phyloP scores from a whole-genome alignment of 768 basidiomycete species.

The Hypholoma fasciculare region DNA sequence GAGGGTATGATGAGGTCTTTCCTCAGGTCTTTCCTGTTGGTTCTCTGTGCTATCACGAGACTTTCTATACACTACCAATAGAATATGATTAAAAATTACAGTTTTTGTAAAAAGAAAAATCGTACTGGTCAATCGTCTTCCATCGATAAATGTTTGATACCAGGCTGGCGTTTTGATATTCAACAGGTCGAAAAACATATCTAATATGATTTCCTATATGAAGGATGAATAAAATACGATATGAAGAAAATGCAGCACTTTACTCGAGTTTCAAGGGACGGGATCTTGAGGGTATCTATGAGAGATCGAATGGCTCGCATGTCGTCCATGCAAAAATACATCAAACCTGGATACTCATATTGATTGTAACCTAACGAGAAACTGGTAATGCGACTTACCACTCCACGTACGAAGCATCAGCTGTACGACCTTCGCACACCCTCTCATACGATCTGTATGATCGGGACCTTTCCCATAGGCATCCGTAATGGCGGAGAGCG shows the following conservation, averaged over 20 bases:
- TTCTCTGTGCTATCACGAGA: constrained; percentile 41
- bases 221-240: background rate
- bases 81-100: background rate
- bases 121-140: constrained; percentile 81
- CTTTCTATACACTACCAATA: constrained; percentile 63
- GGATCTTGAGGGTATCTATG: constrained; percentile 84
- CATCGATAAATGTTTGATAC: constrained; percentile 91
- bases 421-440: constrained; percentile 75
- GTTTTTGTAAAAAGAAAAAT: background rate
- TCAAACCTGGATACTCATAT: constrained; percentile 55
- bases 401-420: constrained; percentile 91
- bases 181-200: constrained; percentile 92
- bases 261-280: constrained; percentile 84
- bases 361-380: background rate
- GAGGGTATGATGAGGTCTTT: constrained; percentile 55
- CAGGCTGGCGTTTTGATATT: constrained; percentile 92
- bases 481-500: constrained; percentile 87
- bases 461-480: constrained; percentile 83
- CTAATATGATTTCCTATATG: constrained; percentile 82
- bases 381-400: constrained; percentile 50
- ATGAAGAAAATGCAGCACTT: constrained; percentile 18
- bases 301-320: constrained; percentile 84
- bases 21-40: constrained; percentile 33
- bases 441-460: constrained; percentile 77
- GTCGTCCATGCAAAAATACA: constrained; percentile 93